Base-by-base conservation (phyloP, 2,329 filamentous ascomycete species). In the Tolypocladium cylindrosporum region DNA sequence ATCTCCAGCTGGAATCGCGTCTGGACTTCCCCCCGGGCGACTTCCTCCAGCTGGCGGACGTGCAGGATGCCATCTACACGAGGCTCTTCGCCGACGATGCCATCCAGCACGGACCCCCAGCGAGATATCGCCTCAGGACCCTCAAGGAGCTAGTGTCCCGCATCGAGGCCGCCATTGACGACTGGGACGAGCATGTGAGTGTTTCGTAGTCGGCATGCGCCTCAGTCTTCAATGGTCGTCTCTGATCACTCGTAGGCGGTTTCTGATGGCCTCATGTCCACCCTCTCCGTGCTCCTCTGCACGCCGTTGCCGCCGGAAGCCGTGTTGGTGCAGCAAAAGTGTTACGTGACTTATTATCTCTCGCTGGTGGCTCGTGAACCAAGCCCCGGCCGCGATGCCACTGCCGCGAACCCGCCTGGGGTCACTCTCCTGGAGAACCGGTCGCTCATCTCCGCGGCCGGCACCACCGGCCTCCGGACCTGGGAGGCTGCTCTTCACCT, bases 161-260 rank as follows among this genome's bases (percentile, higher is more conserved):
- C 58, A 85, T 96, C 56, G 90, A 96, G 71, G 75, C 79, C 37
- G 83, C 87, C 40, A 90, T 96, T 54, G 79, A 83, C 58, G 85
- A 96, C 70, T 92, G 91, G 72, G 89, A 96, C 65, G 80, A 90
- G 79, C 85, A 96, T 87, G 92, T 96, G 87, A 77, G 89, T 77
- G 51, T 56, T 41, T 56, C 48, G 56, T 45, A 41, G 21, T 31
- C 16, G 19, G 21, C 55, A 37, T 7, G 39, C 11, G 27, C 27
- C n/a, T 31, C 5, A 50, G 34, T 51, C 36, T 36, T 37, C 7
- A 43, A 43, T 53, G 58, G 54, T 52, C 60, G 45, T 56, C 60
- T 69, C 57, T 74, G 57, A 73, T 62, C 57, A 27, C 48, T 55
- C 45, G 34, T 74, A 97, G 92, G 91, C 88, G 71, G 86, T 96